Conservation (phyloP, 768 basidiomycete species). For the Podaxis sp. region DNA sequence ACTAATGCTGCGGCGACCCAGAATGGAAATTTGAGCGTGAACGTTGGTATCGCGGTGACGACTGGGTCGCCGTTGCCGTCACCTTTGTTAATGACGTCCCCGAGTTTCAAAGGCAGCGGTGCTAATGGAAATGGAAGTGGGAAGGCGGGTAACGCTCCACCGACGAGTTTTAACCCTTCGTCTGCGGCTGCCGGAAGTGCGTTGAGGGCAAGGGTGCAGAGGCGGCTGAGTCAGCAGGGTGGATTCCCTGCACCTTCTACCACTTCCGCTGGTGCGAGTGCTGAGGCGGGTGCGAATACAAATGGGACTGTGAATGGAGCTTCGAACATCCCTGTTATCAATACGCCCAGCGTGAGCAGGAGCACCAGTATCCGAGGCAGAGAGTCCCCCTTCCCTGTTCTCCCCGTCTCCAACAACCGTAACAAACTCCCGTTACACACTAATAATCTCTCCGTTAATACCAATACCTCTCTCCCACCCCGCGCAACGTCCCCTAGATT, state of each 20-base stretch:
- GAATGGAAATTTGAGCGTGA: constrained; percentile 9
- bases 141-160: neutral
- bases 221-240: constrained; percentile 4
- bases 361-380: constrained; percentile 33
- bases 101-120: neutral
- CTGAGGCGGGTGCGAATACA: neutral
- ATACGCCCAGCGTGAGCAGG: neutral
- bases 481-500: neutral
- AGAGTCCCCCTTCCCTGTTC: constrained; percentile 52
- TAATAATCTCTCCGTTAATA: neutral
- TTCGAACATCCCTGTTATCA: neutral
- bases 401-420: constrained; percentile 16
- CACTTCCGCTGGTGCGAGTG: neutral
- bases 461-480: neutral
- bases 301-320: neutral
- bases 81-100: constrained; percentile 9
- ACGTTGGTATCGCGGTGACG: constrained; percentile 9
- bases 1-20: constrained; percentile 1
- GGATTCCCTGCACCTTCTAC: neutral
- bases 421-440: neutral
- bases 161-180: constrained; percentile 5
- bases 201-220: constrained; percentile 11
- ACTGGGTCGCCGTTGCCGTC: constrained; percentile 12
- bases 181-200: constrained; percentile 6
- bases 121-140: neutral